These are phyloP conservation scores for Emydomyces testavorans DNA, from an alignment of 2,329 filamentous ascomycete species.

Conservation along the genomic window DNA sequence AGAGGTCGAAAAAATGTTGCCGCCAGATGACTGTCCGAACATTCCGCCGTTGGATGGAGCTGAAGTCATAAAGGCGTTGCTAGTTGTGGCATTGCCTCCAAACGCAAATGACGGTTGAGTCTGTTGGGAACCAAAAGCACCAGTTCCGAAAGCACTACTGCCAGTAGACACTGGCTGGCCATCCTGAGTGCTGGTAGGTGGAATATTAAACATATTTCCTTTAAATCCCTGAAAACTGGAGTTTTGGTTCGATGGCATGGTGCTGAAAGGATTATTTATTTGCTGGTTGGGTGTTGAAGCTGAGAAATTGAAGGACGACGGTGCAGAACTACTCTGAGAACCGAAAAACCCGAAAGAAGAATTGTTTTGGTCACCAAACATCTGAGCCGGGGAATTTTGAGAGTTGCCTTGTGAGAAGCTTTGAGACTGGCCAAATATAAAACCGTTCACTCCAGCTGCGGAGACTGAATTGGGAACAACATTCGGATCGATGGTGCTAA, in stretches of 20 bases:
- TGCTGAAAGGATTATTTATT: constrained; percentile 29
- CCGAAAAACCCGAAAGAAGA: constrained; percentile 14
- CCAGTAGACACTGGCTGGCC: constrained; percentile 7
- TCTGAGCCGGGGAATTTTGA: constrained; percentile 24
- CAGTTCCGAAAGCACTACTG: constrained; percentile 1
- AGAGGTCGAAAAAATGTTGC: constrained; percentile 11
- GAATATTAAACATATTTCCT: constrained; percentile 26
- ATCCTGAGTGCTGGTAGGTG: constrained; percentile 18
- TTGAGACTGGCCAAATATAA: constrained; percentile 29
- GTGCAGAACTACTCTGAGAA: constrained; percentile 16
- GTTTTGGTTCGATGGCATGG: constrained; percentile 19
- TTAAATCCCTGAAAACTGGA: constrained; percentile 24
- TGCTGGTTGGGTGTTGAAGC: constrained; percentile 19
- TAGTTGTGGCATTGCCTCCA: constrained; percentile 1
- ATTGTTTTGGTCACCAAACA: constrained; percentile 23
- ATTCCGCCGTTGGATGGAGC: constrained; percentile 17
- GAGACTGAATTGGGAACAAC: constrained; percentile 19
- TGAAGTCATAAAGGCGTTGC: constrained; percentile 10
- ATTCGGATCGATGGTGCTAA: constrained; percentile 25
- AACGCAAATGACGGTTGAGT: constrained; percentile 9
- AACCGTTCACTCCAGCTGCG: constrained; percentile 21
- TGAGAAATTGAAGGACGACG: constrained; percentile 27
- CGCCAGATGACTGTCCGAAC: constrained; percentile 23
- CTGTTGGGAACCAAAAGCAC: constrained; percentile 13
- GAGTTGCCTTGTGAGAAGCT: constrained; percentile 25